These are phyloP conservation scores for Tarenaya hassleriana DNA, from an alignment of 345 rosid species.

Conservation along the genomic window DNA sequence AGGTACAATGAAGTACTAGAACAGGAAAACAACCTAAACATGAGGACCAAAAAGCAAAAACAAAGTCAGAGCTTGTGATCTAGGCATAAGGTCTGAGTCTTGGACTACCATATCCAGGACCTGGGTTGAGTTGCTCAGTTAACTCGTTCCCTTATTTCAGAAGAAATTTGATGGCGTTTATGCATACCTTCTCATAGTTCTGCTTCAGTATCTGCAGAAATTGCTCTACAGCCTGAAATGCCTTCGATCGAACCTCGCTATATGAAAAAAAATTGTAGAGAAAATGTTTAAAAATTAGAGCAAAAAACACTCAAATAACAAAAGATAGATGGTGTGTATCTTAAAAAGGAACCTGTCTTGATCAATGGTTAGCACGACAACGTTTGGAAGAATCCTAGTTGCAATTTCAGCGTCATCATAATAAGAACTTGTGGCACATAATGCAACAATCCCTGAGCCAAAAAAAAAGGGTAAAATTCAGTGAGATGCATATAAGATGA, in stretches of 20 bases:
- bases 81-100: no score
- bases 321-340: not conserved
- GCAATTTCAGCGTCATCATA: constrained; percentile 88
- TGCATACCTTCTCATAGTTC: constrained; percentile 62
- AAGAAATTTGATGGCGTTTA: not conserved
- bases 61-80: not conserved
- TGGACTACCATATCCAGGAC: no score
- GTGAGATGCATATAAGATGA: not conserved
- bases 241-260: constrained; percentile 92
- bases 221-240: constrained; percentile 93
- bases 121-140: no score
- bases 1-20: not conserved
- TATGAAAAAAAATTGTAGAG: constrained; percentile 26
- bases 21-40: not conserved
- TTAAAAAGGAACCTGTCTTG: constrained; percentile 62
- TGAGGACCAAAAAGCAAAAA: no score
- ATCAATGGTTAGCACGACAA: constrained; percentile 86
- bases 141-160: no score
- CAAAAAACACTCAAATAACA: constrained; percentile 3
- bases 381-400: constrained; percentile 82
- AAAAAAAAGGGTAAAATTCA: not conserved
- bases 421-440: constrained; percentile 88
- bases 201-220: constrained; percentile 86
- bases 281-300: constrained; percentile 13
- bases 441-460: constrained; percentile 81